Conservation (phyloP, 176 grass and related monocot genomes). For the Calamus simplicifolius region DNA sequence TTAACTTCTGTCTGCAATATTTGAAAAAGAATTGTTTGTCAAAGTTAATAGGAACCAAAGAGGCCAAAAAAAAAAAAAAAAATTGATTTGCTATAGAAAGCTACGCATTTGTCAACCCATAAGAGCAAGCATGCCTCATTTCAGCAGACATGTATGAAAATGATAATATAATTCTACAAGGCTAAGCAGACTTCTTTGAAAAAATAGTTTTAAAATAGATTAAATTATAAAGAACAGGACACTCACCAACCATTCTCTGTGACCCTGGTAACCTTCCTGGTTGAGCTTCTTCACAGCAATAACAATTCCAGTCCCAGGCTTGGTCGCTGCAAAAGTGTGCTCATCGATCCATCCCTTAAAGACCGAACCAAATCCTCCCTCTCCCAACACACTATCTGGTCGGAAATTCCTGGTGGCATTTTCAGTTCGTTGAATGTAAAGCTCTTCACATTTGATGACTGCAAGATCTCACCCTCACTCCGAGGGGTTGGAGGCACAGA, state of each 20-base stretch:
- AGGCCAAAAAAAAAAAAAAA: too few relatives aligned
- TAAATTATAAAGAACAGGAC: neutral
- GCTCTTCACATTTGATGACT: slow-evolving; percentile 63
- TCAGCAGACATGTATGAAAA: neutral
- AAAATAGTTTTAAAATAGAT: too few relatives aligned
- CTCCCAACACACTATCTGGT: slow-evolving; percentile 67
- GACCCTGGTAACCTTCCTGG: slow-evolving; percentile 77
- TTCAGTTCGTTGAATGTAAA: slow-evolving; percentile 74
- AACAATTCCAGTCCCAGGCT: slow-evolving; percentile 65
- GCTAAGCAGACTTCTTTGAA: too few relatives aligned
- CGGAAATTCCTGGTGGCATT: slow-evolving; percentile 79
- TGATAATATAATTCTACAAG: too few relatives aligned
- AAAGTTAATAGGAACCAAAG: too few relatives aligned
- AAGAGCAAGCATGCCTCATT: neutral
- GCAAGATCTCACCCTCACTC: slow-evolving; percentile 69
- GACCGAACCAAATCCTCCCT: slow-evolving; percentile 83
- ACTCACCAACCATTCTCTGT: slow-evolving; percentile 92
- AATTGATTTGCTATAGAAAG: too few relatives aligned
- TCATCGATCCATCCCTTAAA: slow-evolving; percentile 97
- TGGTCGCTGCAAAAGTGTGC: slow-evolving; percentile 54
- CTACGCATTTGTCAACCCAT: neutral
- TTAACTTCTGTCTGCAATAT: slow-evolving; percentile 84
- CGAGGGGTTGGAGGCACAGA: slow-evolving; percentile 60
- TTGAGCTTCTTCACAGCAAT: slow-evolving; percentile 96
- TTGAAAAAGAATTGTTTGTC: neutral